Evolutionary conservation across 176 grass and related monocot genomes (phyloP).

Genomic region (Otatea glauca): DNA sequence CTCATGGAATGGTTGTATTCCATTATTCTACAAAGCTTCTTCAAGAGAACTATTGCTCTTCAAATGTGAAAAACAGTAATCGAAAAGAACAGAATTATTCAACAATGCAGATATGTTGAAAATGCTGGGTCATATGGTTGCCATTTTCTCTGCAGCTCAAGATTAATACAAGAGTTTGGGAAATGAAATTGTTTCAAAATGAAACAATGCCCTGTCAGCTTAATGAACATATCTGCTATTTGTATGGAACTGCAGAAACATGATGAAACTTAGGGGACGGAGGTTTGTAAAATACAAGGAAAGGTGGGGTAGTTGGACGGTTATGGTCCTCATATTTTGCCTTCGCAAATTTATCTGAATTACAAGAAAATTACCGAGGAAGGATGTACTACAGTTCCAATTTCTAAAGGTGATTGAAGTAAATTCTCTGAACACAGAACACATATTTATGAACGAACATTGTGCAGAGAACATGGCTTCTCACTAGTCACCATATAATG

Average conservation of each 20-base stretch:
- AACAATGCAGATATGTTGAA: neutral
- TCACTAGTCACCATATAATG: neutral
- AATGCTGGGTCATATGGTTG: neutral
- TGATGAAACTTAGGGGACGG: neutral
- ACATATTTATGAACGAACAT: neutral
- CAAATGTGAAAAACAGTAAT: neutral
- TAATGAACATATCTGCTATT: neutral
- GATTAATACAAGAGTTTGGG: constrained; percentile 20
- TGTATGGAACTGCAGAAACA: neutral
- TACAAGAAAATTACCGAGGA: neutral
- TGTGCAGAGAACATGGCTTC: neutral
- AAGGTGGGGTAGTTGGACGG: neutral
- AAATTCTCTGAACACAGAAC: neutral
- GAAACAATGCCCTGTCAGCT: neutral
- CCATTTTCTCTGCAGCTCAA: neutral
- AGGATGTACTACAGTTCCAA: neutral
- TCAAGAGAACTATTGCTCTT: neutral
- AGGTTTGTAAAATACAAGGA: neutral
- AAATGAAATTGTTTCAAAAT: neutral
- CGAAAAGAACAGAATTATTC: neutral
- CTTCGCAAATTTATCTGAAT: neutral
- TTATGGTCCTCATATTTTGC: neutral
- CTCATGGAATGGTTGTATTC: constrained; percentile 5
- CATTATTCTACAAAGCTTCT: neutral
- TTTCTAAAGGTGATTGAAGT: neutral